Conservation (phyloP, 164 flowering plant species). For the Echeveria elegans region DNA sequence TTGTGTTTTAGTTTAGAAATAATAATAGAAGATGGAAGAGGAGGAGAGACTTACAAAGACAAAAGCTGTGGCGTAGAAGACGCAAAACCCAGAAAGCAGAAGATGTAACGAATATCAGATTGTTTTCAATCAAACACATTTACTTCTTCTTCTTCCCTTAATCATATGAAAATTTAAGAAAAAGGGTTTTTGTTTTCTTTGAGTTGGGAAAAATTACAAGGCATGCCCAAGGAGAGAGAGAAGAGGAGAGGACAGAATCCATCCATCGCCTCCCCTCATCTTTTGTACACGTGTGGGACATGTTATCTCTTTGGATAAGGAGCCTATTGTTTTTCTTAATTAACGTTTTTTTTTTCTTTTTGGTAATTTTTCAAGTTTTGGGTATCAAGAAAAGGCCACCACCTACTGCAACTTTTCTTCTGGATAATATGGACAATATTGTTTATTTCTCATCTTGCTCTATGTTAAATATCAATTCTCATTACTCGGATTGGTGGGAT, state of each 20-base stretch:
- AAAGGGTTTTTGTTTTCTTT: neutral
- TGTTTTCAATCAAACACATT: conserved; percentile 4
- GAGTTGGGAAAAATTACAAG: conserved; percentile 2
- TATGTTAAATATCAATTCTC: too few relatives aligned
- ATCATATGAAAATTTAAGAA: neutral
- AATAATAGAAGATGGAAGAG: neutral
- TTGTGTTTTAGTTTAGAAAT: too few relatives aligned
- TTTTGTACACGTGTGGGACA: conserved; percentile 7
- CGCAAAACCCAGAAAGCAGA: neutral
- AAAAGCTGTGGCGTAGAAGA: conserved; percentile 2
- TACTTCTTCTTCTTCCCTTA: neutral
- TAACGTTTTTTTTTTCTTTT: neutral
- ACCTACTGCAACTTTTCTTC: neutral
- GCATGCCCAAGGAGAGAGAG: neutral
- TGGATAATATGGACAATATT: neutral
- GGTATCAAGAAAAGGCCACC: conserved; percentile 2
- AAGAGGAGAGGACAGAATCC: too few relatives aligned
- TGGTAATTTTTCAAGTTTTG: neutral
- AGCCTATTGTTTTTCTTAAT: neutral
- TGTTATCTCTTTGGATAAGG: neutral
- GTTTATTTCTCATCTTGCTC: neutral
- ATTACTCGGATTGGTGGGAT: too few relatives aligned
- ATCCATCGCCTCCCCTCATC: neutral
- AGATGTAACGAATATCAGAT: neutral
- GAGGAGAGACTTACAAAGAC: neutral